A percentile compares a stretch with the other conserved stretches of the same genome.
phyloP scores from a whole-genome alignment of 2,329 filamentous ascomycete species.

The Alternaria ethzedia region DNA sequence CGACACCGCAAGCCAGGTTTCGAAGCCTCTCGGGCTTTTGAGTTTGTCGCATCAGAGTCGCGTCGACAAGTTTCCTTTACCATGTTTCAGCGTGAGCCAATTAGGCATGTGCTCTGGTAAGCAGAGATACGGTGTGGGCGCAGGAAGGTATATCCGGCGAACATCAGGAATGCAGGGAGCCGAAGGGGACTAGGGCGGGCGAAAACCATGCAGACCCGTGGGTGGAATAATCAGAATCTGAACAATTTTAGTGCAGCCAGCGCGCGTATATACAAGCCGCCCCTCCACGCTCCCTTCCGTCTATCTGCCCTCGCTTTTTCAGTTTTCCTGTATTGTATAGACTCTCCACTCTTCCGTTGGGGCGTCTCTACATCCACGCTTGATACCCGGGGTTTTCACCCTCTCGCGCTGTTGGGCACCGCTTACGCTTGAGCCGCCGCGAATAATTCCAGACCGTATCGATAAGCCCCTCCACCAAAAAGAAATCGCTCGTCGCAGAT shows the following conservation, averaged over 20 bases:
- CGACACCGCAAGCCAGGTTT: constrained; percentile 1
- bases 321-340: constrained; percentile 29
- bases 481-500: constrained; percentile 21
- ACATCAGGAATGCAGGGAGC: constrained; percentile 9
- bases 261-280: constrained; percentile 27
- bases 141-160: constrained; percentile 7
- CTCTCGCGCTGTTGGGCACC: constrained; percentile 15
- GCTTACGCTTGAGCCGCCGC: constrained; percentile 23
- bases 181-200: constrained; percentile 20
- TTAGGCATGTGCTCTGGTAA: constrained; percentile 5
- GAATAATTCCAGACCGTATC: constrained; percentile 22
- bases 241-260: constrained; percentile 24
- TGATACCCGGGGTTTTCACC: constrained; percentile 26
- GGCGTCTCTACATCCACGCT: constrained; percentile 26
- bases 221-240: constrained; percentile 25
- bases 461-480: constrained; percentile 43
- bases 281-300: constrained; percentile 15
- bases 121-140: constrained; percentile 14
- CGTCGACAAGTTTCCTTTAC: constrained; percentile 1
- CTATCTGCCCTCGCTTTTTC: constrained; percentile 23
- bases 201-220: constrained; percentile 28
- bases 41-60: constrained; percentile 1
- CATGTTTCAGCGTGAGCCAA: constrained; percentile 11
- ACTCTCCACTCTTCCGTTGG: constrained; percentile 41
- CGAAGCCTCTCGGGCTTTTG: neutral